Evolutionary conservation across 2,329 filamentous ascomycete genomes (phyloP), one percentile per base, ranked within the genome.

Genomic region (Neofusicoccum umdonicola): DNA sequence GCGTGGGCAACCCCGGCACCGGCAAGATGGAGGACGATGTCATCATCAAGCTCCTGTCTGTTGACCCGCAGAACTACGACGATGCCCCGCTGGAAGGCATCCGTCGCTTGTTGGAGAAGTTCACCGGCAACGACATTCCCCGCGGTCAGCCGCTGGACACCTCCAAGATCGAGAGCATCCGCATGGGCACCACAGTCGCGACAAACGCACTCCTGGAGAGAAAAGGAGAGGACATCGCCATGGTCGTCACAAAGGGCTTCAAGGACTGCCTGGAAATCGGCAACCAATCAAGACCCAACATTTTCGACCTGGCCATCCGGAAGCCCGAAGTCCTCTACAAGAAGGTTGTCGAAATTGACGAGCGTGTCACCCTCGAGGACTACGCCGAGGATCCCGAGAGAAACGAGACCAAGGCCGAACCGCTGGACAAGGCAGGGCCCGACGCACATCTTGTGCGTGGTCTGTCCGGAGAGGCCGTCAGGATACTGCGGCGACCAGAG

Each of bases 111-210:
- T 87, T 97, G 78, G 89, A 89, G 69, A 88, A 87, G 70, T 96
- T 96, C 76, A 87, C 88, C 2, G 84, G 85, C 62, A 84, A 85
- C 65, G 88, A 94, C 4, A 93, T 96, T 50, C 91, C 91, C 3
- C 88, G 93, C 54, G 92, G 92, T 31, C 83, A 93, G 74, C 82
- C 90, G 0, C 81, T 97, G 8, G 92, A 97, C 76, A 97, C 93
- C 0, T 86, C 88, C 17, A 80, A 88, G 72, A 96, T 97, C 70
- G 91, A 95, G 70, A 93, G 90, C 63, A 97, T 97, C 74, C 89
- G 93, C 54, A 97, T 97, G 93, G 93, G 93, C 50, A 97, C 93
- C 1, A 97, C 93, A 0, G 93, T 97, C 12, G 93, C 93, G 9
- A 97, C 93, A 0, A 97, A 97, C 76, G 93, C 93, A 0, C 79